Conservation (phyloP, 768 basidiomycete species). For the Scleroderma citrinum region DNA sequence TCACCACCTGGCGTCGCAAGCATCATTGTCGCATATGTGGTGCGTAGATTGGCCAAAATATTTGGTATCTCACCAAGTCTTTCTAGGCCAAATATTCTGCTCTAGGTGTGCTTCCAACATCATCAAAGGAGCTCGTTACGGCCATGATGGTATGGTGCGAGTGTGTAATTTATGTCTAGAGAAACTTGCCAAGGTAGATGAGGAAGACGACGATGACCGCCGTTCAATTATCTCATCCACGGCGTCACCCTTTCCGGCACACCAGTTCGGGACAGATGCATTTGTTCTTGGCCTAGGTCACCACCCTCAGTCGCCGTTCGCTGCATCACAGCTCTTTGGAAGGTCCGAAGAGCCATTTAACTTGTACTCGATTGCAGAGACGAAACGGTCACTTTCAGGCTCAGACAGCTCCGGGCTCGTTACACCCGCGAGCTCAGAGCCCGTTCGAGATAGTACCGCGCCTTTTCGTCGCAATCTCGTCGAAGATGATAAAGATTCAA, state of each 20-base stretch:
- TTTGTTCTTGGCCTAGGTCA: slow-evolving; percentile 32
- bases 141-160: slow-evolving; percentile 91
- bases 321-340: slow-evolving; percentile 79
- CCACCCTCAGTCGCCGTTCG: slow-evolving; percentile 81
- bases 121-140: slow-evolving; percentile 90
- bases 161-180: slow-evolving; percentile 96
- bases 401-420: slow-evolving; percentile 50
- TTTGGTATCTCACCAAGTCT: neutral
- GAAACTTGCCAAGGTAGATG: slow-evolving; percentile 81
- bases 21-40: slow-evolving; percentile 98
- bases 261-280: slow-evolving; percentile 58
- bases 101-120: slow-evolving; percentile 95
- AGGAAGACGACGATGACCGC: slow-evolving; percentile 86
- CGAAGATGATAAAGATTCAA: slow-evolving; percentile 69
- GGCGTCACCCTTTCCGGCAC: slow-evolving; percentile 67
- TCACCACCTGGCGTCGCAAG: slow-evolving; percentile 91
- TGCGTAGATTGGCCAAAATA: slow-evolving; percentile 26
- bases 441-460: slow-evolving; percentile 50
- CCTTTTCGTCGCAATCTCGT: slow-evolving; percentile 71
- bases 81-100: slow-evolving; percentile 91
- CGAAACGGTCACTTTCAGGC: slow-evolving; percentile 47
- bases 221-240: slow-evolving; percentile 73
- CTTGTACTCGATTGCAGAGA: slow-evolving; percentile 79
- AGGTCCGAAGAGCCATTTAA: slow-evolving; percentile 74
- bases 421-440: slow-evolving; percentile 47